Percentiles rank a stretch among this genome's conserved stretches.
phyloP scores from a whole-genome alignment of 2,329 filamentous ascomycete species.

The Talaromyces sp. region DNA sequence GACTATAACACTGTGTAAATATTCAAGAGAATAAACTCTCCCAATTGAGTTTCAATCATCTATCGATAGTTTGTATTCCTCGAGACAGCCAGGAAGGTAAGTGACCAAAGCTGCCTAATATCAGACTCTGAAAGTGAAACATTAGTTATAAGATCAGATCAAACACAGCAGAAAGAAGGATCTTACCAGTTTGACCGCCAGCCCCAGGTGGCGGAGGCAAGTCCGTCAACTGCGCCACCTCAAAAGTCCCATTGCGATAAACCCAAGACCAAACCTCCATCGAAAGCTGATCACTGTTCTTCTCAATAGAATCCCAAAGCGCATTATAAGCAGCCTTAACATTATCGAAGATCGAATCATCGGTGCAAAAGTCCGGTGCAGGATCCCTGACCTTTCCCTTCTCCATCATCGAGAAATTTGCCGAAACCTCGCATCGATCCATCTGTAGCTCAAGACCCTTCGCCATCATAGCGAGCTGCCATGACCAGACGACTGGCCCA shows the following conservation, averaged over 20 bases:
- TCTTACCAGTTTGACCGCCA: constrained; percentile 40
- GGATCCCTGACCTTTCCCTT: constrained; percentile 2
- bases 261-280: constrained; percentile 67
- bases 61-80: constrained; percentile 14
- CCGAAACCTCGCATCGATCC: constrained; percentile 48
- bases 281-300: constrained; percentile 55
- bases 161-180: background rate
- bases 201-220: constrained; percentile 52
- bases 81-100: constrained; percentile 18
- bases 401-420: constrained; percentile 6
- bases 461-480: constrained; percentile 68
- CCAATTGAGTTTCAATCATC: background rate
- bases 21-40: too few relatives aligned
- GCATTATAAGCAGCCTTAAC: constrained; percentile 59
- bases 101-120: constrained; percentile 22
- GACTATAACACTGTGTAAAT: too few relatives aligned
- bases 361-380: constrained; percentile 55
- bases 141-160: background rate
- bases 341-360: constrained; percentile 48
- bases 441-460: constrained; percentile 62
- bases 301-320: constrained; percentile 64
- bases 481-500: constrained; percentile 67
- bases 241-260: constrained; percentile 53
- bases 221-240: constrained; percentile 55
- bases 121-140: constrained; percentile 15